A percentile compares a stretch with the other conserved stretches of the same genome.
phyloP scores from a whole-genome alignment of 768 basidiomycete genomes.

The Suillus hirtellus region DNA sequence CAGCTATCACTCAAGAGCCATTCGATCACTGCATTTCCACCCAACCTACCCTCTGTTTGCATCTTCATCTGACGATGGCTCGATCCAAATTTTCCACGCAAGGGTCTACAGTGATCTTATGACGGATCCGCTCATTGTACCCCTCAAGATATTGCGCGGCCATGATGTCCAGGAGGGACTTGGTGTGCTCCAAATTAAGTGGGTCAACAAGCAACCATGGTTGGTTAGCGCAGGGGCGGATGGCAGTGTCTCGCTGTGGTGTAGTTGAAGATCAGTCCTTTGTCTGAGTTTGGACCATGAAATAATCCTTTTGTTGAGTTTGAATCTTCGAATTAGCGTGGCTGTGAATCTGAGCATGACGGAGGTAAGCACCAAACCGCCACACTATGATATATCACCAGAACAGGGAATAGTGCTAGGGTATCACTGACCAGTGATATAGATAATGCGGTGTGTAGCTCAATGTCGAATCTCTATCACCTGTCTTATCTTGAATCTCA shows the following conservation, averaged over 20 bases:
- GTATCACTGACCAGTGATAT: background rate
- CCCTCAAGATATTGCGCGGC: constrained; percentile 94
- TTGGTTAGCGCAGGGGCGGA: constrained; percentile 91
- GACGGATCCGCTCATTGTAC: constrained; percentile 97
- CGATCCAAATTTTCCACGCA: constrained; percentile 95
- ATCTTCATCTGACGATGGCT: constrained; percentile 94
- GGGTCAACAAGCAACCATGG: constrained; percentile 92
- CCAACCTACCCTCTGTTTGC: constrained; percentile 95
- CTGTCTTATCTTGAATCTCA: background rate
- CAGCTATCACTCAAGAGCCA: constrained; percentile 92
- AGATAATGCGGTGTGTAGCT: background rate
- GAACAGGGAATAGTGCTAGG: background rate
- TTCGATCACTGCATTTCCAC: constrained; percentile 92
- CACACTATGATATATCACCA: background rate
- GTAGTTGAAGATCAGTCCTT: constrained; percentile 50
- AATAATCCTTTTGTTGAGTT: constrained; percentile 14
- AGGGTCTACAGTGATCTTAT: constrained; percentile 93
- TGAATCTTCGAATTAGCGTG: background rate
- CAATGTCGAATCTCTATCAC: background rate
- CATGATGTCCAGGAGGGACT: constrained; percentile 83
- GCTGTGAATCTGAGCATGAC: constrained; percentile 5
- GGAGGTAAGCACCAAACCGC: background rate
- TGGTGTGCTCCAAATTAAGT: constrained; percentile 88
- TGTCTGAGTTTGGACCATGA: constrained; percentile 29
- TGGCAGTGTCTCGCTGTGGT: constrained; percentile 87